Conservation (phyloP, 1,284 basidiomycete species). For the Austroboletus novae-zelandiae region DNA sequence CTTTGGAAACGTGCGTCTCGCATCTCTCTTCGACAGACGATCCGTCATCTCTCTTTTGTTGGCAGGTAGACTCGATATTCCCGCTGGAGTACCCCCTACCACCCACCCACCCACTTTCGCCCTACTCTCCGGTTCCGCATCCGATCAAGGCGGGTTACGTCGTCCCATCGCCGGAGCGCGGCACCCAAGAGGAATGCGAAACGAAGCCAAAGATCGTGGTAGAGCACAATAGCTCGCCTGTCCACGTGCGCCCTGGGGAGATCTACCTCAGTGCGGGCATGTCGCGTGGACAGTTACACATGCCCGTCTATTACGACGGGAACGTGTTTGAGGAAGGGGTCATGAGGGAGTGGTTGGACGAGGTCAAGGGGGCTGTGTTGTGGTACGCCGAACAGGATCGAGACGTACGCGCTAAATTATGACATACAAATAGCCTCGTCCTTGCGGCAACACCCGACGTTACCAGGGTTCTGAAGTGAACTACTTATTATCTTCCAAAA, state of each 20-base stretch:
- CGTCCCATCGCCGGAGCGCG: slow-evolving; percentile 1
- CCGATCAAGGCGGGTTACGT: slow-evolving; percentile 21
- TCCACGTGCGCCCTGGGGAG: slow-evolving; percentile 47
- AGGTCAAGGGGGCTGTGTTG: slow-evolving; percentile 37
- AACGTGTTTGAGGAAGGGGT: slow-evolving; percentile 40
- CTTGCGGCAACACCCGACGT: too few species aligned
- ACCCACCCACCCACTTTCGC: slow-evolving; percentile 19
- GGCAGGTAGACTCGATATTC: slow-evolving; percentile 13
- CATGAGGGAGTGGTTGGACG: slow-evolving; percentile 43
- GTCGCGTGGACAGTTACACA: slow-evolving; percentile 17
- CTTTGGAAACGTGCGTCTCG: neutral
- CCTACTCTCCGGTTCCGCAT: slow-evolving; percentile 13
- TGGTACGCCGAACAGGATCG: slow-evolving; percentile 36
- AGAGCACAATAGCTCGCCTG: slow-evolving; percentile 16
- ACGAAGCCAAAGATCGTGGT: slow-evolving; percentile 6
- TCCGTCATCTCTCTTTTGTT: neutral
- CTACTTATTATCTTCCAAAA: too few species aligned
- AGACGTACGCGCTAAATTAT: too few species aligned
- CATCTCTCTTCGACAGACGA: neutral
- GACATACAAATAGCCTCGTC: too few species aligned
- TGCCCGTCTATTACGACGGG: slow-evolving; percentile 40
- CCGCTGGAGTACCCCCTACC: slow-evolving; percentile 26
- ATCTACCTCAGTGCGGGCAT: slow-evolving; percentile 45
- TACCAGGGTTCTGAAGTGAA: too few species aligned
- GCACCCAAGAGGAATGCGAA: neutral